These are phyloP conservation scores for Magnaporthiopsis incrustans DNA, from an alignment of 2,329 filamentous ascomycete species.

Conservation along the genomic window DNA sequence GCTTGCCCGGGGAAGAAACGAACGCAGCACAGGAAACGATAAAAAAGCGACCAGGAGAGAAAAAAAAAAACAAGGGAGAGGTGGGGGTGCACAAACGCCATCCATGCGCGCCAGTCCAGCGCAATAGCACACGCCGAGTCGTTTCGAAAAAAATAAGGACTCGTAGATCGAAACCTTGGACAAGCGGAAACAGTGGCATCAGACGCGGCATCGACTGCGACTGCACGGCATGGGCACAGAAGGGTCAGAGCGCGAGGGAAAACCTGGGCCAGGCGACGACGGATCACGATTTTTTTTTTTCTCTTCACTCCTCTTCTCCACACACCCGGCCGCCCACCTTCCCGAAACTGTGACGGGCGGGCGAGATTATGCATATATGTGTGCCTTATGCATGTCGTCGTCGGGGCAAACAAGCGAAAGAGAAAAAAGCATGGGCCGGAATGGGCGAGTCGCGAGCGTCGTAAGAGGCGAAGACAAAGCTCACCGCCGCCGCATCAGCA, in stretches of 20 bases:
- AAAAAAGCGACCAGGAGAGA: constrained; percentile 5
- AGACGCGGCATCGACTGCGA: constrained; percentile 18
- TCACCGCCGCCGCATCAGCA: neutral
- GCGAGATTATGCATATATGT: neutral
- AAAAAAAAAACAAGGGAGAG: constrained; percentile 7
- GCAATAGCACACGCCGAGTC: neutral
- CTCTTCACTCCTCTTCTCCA: neutral
- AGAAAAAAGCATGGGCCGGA: neutral
- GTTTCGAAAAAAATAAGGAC: constrained; percentile 9
- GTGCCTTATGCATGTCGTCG: neutral
- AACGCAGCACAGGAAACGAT: constrained; percentile 4
- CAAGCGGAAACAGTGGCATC: constrained; percentile 18
- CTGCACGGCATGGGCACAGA: constrained; percentile 11
- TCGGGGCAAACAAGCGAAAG: neutral
- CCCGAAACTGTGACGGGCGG: neutral
- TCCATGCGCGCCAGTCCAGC: constrained; percentile 7
- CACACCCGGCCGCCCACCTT: neutral
- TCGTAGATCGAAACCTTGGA: constrained; percentile 20
- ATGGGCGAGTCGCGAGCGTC: neutral
- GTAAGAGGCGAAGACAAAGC: neutral
- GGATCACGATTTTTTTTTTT: neutral
- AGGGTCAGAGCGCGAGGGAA: constrained; percentile 15
- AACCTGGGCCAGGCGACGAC: neutral
- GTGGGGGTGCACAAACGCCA: constrained; percentile 14
- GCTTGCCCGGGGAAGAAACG: neutral